Evolutionary conservation across 1,139 yeast genomes (phyloP).

Genomic region (Yamadazyma trypodendri): DNA sequence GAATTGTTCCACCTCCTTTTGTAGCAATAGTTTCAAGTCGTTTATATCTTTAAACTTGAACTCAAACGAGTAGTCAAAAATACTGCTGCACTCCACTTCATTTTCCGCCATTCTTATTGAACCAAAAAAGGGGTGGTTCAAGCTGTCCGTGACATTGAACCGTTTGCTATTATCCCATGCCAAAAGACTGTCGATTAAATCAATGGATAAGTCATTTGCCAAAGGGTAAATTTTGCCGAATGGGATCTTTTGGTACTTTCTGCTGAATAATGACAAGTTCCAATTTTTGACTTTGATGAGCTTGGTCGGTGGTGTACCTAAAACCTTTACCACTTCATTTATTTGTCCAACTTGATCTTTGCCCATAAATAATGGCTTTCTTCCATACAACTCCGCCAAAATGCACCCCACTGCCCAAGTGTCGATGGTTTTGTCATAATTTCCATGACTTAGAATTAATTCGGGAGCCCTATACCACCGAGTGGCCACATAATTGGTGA

Average conservation of each 20-base stretch:
- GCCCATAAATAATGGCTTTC: slow-evolving; percentile 73
- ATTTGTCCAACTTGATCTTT: slow-evolving; percentile 65
- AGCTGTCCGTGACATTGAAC: slow-evolving; percentile 45
- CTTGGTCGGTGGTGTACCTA: slow-evolving; percentile 59
- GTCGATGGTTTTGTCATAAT: slow-evolving; percentile 60
- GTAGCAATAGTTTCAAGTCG: slow-evolving; percentile 45
- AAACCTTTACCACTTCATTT: slow-evolving; percentile 56
- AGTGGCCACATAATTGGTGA: slow-evolving; percentile 90
- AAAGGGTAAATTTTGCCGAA: slow-evolving; percentile 60
- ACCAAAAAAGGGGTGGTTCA: slow-evolving; percentile 52
- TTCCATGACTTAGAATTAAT: slow-evolving; percentile 61
- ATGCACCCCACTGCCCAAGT: slow-evolving; percentile 84
- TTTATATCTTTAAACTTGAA: slow-evolving; percentile 30
- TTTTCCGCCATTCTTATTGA: slow-evolving; percentile 47
- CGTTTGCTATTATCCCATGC: slow-evolving; percentile 59
- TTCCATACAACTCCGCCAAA: slow-evolving; percentile 70
- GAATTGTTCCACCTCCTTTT: slow-evolving; percentile 42
- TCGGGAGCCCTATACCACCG: slow-evolving; percentile 97
- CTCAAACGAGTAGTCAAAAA: slow-evolving; percentile 67
- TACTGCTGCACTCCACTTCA: slow-evolving; percentile 47
- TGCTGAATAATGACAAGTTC: slow-evolving; percentile 19
- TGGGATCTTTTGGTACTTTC: slow-evolving; percentile 29
- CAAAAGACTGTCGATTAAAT: slow-evolving; percentile 50
- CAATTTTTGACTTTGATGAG: slow-evolving; percentile 31
- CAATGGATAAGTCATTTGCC: slow-evolving; percentile 49